phyloP scores from a whole-genome alignment of 129 eudicot species.

The Heracleum sosnowskyi region DNA sequence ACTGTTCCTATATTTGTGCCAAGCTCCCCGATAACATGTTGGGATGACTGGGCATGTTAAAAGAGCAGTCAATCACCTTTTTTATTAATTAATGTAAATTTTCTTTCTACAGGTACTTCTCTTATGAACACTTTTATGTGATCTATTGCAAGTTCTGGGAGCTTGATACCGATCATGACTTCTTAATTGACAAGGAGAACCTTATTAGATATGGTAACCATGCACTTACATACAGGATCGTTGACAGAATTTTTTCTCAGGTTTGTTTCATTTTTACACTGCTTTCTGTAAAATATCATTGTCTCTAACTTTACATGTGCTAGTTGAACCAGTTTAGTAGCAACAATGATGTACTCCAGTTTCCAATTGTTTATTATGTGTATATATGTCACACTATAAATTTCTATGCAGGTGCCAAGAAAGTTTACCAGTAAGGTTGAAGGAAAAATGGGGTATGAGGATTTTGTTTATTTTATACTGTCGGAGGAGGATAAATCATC shows the following conservation, averaged over 20 bases:
- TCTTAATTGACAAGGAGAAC: slow-evolving; percentile 79
- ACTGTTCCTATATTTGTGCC: not conserved
- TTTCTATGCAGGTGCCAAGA: slow-evolving; percentile 50
- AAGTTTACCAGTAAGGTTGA: slow-evolving; percentile 75
- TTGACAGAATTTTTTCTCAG: slow-evolving; percentile 90
- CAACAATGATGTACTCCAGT: not conserved
- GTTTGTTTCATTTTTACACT: slow-evolving; percentile 29
- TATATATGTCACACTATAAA: slow-evolving; percentile 2
- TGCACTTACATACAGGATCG: slow-evolving; percentile 85
- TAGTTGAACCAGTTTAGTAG: not conserved
- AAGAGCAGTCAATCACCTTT: not conserved
- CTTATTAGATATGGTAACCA: slow-evolving; percentile 83
- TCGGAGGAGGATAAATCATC: slow-evolving; percentile 89
- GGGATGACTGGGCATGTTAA: not conserved
- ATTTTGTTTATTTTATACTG: slow-evolving; percentile 73
- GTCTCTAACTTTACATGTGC: not conserved
- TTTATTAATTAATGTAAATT: not conserved
- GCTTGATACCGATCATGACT: slow-evolving; percentile 84
- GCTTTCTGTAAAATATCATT: not conserved
- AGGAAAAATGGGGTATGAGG: slow-evolving; percentile 93
- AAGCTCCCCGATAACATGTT: not conserved
- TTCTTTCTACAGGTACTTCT: slow-evolving; percentile 49
- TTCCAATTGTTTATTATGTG: not conserved
- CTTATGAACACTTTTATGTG: slow-evolving; percentile 84
- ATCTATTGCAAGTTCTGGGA: slow-evolving; percentile 95